Conservation (phyloP, 2,329 filamentous ascomycete species). For the Proliferodiscus dingleyae region DNA sequence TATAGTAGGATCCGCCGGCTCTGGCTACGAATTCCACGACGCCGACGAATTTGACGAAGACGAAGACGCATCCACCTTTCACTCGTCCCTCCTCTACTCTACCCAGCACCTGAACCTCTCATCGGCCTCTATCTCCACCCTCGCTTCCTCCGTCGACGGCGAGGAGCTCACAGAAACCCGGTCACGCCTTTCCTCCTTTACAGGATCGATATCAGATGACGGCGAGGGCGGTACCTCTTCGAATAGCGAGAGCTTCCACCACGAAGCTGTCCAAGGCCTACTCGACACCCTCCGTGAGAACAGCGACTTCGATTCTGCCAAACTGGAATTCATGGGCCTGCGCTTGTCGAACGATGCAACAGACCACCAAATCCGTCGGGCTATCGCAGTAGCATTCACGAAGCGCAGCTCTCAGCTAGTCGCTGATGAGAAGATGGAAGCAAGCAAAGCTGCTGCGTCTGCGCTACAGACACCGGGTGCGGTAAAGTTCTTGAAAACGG, state of each 20-base stretch:
- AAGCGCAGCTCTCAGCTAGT: slow-evolving; percentile 72
- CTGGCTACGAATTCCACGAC: slow-evolving; percentile 61
- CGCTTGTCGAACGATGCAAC: slow-evolving; percentile 87
- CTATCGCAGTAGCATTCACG: slow-evolving; percentile 80
- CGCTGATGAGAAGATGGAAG: slow-evolving; percentile 49
- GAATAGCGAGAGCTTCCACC: slow-evolving; percentile 65
- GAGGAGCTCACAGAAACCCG: slow-evolving; percentile 34
- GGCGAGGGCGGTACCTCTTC: slow-evolving; percentile 45
- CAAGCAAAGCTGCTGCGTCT: slow-evolving; percentile 59
- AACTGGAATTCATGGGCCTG: slow-evolving; percentile 90
- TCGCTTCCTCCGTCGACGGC: slow-evolving; percentile 51
- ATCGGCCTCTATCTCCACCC: slow-evolving; percentile 57
- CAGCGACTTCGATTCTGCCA: slow-evolving; percentile 73
- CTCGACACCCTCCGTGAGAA: slow-evolving; percentile 75
- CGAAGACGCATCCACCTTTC: slow-evolving; percentile 50
- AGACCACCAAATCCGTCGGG: slow-evolving; percentile 80
- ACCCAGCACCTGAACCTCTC: slow-evolving; percentile 36
- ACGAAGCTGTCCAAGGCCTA: slow-evolving; percentile 82
- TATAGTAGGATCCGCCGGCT: slow-evolving; percentile 53
- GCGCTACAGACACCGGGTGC: slow-evolving; percentile 53
- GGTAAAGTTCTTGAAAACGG: slow-evolving; percentile 51
- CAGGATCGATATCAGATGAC: slow-evolving; percentile 65
- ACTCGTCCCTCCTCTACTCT: slow-evolving; percentile 37
- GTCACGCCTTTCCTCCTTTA: slow-evolving; percentile 65
- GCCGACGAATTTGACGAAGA: slow-evolving; percentile 57